Evolutionary conservation across 2,329 filamentous ascomycete genomes (phyloP).

Genomic region (Exophiala sideris): DNA sequence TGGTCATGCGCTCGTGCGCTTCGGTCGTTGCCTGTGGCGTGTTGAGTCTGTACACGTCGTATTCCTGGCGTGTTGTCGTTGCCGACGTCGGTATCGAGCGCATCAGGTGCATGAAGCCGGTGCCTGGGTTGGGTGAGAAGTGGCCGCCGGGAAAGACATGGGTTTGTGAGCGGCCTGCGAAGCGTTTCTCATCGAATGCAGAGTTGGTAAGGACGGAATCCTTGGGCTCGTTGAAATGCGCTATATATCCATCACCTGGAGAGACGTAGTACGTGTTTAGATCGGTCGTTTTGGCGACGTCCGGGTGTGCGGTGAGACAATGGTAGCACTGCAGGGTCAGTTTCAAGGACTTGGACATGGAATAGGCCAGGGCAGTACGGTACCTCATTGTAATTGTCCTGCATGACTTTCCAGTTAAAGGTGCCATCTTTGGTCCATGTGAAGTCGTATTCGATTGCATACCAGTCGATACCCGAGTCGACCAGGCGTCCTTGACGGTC

Average conservation of each 20-base stretch:
- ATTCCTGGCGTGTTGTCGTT: conserved; percentile 54
- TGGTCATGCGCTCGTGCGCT: conserved; percentile 56
- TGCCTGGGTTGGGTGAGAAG: conserved; percentile 16
- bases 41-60: conserved; percentile 63
- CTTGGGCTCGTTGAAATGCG: conserved; percentile 42
- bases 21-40: conserved; percentile 52
- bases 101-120: conserved; percentile 11
- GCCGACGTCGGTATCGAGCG: conserved; percentile 53
- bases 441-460: conserved; percentile 49
- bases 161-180: conserved; percentile 36
- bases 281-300: conserved; percentile 53
- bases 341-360: not conserved
- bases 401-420: conserved; percentile 33
- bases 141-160: conserved; percentile 32
- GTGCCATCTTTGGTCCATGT: conserved; percentile 22
- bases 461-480: conserved; percentile 53
- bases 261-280: conserved; percentile 55
- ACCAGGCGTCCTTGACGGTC: conserved; percentile 49
- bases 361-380: no score
- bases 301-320: conserved; percentile 57
- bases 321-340: conserved; percentile 46
- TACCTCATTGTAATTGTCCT: conserved; percentile 56
- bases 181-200: conserved; percentile 32
- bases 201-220: conserved; percentile 28
- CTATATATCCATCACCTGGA: conserved; percentile 52